These are phyloP conservation scores for Lactarius trivialis DNA, from an alignment of 768 basidiomycete genomes.

Conservation along the genomic window DNA sequence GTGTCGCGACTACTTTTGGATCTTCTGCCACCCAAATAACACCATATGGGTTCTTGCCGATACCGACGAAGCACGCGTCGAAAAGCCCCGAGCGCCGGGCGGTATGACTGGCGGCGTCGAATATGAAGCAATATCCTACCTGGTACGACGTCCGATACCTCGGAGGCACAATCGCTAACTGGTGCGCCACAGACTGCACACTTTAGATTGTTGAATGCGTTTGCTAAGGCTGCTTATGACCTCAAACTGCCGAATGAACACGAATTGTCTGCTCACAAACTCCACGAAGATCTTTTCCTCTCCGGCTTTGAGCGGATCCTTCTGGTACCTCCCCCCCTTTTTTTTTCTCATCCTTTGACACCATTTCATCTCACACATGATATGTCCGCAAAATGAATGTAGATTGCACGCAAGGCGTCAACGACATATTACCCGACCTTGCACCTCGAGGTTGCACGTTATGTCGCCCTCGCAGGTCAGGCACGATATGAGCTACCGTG, in stretches of 20 bases:
- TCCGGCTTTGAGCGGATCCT: constrained; percentile 90
- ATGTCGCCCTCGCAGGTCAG: constrained; percentile 58
- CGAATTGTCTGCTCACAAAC: constrained; percentile 69
- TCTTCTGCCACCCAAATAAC: constrained; percentile 94
- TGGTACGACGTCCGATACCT: constrained; percentile 42
- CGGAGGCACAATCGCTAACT: not conserved
- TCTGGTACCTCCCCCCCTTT: constrained; percentile 43
- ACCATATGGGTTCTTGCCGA: constrained; percentile 82
- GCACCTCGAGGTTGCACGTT: constrained; percentile 89
- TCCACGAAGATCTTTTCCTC: constrained; percentile 83
- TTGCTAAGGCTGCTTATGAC: constrained; percentile 59
- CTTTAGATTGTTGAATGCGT: constrained; percentile 77
- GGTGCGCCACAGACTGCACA: constrained; percentile 65
- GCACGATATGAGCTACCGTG: constrained; percentile 78
- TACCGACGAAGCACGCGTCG: constrained; percentile 77
- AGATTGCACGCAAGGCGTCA: constrained; percentile 95
- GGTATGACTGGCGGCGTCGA: constrained; percentile 99
- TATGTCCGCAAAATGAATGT: not conserved
- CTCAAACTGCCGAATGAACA: constrained; percentile 61
- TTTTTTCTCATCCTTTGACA: not conserved
- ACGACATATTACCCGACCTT: constrained; percentile 90
- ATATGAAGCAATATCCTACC: constrained; percentile 93
- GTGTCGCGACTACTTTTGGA: constrained; percentile 93
- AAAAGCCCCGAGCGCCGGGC: constrained; percentile 88
- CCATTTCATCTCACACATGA: not conserved